Evolutionary conservation across 495 filamentous ascomycete species (phyloP).

Genomic region (Penicillium nucicola): DNA sequence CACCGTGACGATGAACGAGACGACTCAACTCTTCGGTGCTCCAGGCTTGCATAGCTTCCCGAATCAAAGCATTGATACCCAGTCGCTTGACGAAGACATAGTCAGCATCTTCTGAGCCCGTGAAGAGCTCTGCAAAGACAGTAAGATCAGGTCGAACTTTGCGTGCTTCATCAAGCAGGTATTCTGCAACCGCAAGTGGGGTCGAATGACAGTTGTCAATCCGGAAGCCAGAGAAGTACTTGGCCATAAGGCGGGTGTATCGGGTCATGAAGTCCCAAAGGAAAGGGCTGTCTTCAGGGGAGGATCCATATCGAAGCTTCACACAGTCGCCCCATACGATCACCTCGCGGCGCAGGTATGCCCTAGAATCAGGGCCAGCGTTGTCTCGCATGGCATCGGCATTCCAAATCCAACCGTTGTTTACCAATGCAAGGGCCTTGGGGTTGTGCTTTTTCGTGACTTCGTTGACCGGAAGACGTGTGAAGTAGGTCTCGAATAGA

Average conservation of each 20-base stretch:
- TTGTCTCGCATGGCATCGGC: slow-evolving; percentile 92
- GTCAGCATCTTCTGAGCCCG: slow-evolving; percentile 92
- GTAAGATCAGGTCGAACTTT: slow-evolving; percentile 84
- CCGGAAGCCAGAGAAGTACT: slow-evolving; percentile 91
- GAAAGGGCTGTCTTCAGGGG: slow-evolving; percentile 82
- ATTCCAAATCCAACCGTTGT: slow-evolving; percentile 99
- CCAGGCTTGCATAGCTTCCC: slow-evolving; percentile 99
- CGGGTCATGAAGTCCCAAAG: slow-evolving; percentile 94
- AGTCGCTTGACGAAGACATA: slow-evolving; percentile 92
- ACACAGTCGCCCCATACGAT: slow-evolving; percentile 99
- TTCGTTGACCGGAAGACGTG: slow-evolving; percentile 77
- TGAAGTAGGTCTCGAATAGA: slow-evolving; percentile 95
- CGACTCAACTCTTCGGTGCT: slow-evolving; percentile 87
- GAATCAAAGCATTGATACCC: slow-evolving; percentile 83
- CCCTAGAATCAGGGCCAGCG: slow-evolving; percentile 80
- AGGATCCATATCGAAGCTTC: slow-evolving; percentile 85
- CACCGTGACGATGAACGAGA: slow-evolving; percentile 90
- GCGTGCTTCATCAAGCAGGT: slow-evolving; percentile 88
- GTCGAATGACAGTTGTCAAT: slow-evolving; percentile 99
- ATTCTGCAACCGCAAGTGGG: slow-evolving; percentile 87
- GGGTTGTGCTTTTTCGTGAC: slow-evolving; percentile 72
- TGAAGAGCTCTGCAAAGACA: slow-evolving; percentile 95
- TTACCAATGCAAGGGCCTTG: slow-evolving; percentile 78
- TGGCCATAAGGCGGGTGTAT: slow-evolving; percentile 91
- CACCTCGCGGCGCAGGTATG: slow-evolving; percentile 90